A percentile compares a stretch with the other conserved stretches of the same genome.
phyloP scores from a whole-genome alignment of 768 basidiomycete genomes.

The Imleria badia region DNA sequence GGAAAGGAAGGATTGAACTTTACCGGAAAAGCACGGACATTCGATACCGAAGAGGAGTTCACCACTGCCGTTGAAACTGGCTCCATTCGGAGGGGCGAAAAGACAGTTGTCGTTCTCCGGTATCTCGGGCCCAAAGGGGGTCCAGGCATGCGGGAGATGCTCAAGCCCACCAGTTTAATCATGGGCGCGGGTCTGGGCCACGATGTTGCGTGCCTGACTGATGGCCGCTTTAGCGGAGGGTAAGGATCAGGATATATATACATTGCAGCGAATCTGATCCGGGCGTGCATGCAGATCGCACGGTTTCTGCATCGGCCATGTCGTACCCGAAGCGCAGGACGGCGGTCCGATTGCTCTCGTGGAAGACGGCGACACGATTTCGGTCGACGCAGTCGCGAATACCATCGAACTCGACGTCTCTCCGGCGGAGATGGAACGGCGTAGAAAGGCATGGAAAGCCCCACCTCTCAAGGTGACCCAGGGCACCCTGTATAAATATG shows the following conservation, averaged over 20 bases:
- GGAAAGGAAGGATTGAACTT: slow-evolving; percentile 92
- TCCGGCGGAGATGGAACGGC: slow-evolving; percentile 72
- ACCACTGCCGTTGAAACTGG: slow-evolving; percentile 84
- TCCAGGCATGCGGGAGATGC: slow-evolving; percentile 99
- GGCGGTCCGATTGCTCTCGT: slow-evolving; percentile 93
- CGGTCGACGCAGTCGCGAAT: slow-evolving; percentile 87
- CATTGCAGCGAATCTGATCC: slow-evolving; percentile 15
- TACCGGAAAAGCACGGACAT: slow-evolving; percentile 88
- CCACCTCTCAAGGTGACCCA: slow-evolving; percentile 82
- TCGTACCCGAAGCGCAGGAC: slow-evolving; percentile 93
- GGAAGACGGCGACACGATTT: slow-evolving; percentile 81
- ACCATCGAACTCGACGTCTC: slow-evolving; percentile 76
- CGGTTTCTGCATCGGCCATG: slow-evolving; percentile 96
- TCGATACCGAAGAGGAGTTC: slow-evolving; percentile 89
- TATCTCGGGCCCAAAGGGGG: slow-evolving; percentile 98
- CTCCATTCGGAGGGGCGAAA: slow-evolving; percentile 90
- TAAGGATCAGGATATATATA: slow-evolving; percentile 41
- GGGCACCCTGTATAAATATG: slow-evolving; percentile 88
- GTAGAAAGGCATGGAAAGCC: slow-evolving; percentile 74
- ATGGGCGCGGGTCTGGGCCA: slow-evolving; percentile 97
- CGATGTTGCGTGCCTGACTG: slow-evolving; percentile 96
- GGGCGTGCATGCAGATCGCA: slow-evolving; percentile 62
- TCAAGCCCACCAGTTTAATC: slow-evolving; percentile 95
- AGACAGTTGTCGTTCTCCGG: slow-evolving; percentile 92
- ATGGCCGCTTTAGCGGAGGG: slow-evolving; percentile 98